Evolutionary conservation across 768 basidiomycete genomes (phyloP).

Genomic region (Phylloporus arenicola): DNA sequence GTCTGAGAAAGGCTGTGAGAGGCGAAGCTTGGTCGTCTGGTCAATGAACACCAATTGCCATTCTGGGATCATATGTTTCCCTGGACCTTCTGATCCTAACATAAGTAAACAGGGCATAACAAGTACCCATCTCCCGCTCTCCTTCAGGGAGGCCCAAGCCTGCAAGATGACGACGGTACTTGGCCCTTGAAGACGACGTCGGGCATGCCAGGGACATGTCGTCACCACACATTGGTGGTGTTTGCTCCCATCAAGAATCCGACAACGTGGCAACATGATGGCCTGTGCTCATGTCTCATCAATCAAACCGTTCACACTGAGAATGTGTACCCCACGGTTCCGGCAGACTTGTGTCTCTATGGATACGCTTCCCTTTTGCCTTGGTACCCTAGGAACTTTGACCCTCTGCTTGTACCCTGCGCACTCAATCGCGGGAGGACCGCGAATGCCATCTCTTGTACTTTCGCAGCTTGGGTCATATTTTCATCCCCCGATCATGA

Average conservation of each 20-base stretch:
- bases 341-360: neutral
- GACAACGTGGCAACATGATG: constrained; percentile 17
- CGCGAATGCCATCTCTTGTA: constrained; percentile 1
- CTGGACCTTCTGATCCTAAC: constrained; percentile 26
- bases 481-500: constrained; percentile 19
- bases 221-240: constrained; percentile 10
- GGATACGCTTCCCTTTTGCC: neutral
- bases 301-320: constrained; percentile 1
- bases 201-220: constrained; percentile 13
- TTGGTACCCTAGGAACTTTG: neutral
- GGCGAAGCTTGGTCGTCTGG: neutral
- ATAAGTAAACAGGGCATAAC: constrained; percentile 19
- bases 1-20: neutral
- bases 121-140: neutral
- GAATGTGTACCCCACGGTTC: neutral
- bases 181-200: neutral
- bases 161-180: neutral
- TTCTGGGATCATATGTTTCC: constrained; percentile 20
- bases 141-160: neutral
- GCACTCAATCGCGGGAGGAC: constrained; percentile 3
- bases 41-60: constrained; percentile 1
- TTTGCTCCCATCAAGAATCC: constrained; percentile 13
- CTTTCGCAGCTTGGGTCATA: neutral
- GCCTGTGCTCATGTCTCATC: constrained; percentile 4
- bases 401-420: neutral